Conservation (phyloP, 169 alveolate genomes). For the Prorocentrum cordatum region DNA sequence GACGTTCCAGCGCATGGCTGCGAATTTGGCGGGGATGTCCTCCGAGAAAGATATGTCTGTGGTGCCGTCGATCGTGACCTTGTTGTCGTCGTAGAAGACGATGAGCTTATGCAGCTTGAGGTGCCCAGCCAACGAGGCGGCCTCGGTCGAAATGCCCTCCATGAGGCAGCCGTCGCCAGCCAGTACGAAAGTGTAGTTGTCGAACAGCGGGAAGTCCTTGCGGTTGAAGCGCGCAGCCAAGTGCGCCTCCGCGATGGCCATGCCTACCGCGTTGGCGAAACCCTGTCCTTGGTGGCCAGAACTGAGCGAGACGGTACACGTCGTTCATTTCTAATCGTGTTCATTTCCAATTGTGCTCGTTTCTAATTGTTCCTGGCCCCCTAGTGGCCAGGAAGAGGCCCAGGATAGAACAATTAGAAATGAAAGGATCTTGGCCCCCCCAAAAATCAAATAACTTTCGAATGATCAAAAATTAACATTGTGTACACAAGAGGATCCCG, state of each 20-base stretch:
- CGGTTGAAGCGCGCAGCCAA: constrained; percentile 77
- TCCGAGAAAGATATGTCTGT: constrained; percentile 75
- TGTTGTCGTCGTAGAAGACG: constrained; percentile 77
- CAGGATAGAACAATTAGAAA: no score
- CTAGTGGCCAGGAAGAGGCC: no score
- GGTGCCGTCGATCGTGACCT: constrained; percentile 78
- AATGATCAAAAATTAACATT: no score
- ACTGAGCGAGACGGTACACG: no score
- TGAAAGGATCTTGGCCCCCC: no score
- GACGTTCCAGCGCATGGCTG: constrained; percentile 31
- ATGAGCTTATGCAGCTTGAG: constrained; percentile 76
- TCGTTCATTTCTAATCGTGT: no score
- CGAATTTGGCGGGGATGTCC: neutral
- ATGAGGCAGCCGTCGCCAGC: constrained; percentile 83
- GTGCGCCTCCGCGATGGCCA: constrained; percentile 78
- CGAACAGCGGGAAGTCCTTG: constrained; percentile 75
- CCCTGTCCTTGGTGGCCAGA: constrained; percentile 56
- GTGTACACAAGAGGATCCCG: no score
- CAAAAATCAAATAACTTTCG: no score
- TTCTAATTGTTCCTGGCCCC: no score
- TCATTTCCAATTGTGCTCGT: no score
- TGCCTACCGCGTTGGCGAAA: constrained; percentile 65
- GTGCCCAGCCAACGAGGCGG: constrained; percentile 80
- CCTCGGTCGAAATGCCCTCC: constrained; percentile 73
- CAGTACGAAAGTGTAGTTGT: constrained; percentile 73